phyloP scores from a whole-genome alignment of 768 basidiomycete genomes.

The Coprinellus micaceus region DNA sequence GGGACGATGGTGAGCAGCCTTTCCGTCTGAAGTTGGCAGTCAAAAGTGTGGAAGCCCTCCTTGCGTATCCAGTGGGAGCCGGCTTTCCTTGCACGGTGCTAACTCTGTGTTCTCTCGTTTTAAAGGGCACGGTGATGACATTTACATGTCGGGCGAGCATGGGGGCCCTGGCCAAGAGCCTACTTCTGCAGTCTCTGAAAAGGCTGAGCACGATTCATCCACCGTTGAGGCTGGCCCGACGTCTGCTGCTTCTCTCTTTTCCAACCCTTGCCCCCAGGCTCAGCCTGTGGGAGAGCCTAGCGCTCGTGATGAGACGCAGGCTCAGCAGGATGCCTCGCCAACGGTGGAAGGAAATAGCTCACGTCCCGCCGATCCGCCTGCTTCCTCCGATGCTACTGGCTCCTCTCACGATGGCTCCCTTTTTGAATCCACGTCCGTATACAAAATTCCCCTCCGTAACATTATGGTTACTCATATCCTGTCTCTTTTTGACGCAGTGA shows the following conservation, averaged over 20 bases:
- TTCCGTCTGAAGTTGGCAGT: slow-evolving; percentile 30
- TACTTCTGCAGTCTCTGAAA: slow-evolving; percentile 2
- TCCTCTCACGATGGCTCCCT: slow-evolving; percentile 28
- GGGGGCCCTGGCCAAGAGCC: slow-evolving; percentile 5
- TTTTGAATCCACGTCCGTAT: slow-evolving; percentile 48
- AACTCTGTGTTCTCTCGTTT: slow-evolving; percentile 36
- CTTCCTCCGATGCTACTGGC: slow-evolving; percentile 7
- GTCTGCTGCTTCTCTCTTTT: slow-evolving; percentile 18
- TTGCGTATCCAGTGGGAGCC: slow-evolving; percentile 27
- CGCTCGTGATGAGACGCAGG: background rate
- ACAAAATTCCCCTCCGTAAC: slow-evolving; percentile 36
- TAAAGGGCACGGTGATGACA: slow-evolving; percentile 44
- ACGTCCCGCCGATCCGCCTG: slow-evolving; percentile 11
- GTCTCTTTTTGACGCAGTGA: slow-evolving; percentile 35
- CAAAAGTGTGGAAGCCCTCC: slow-evolving; percentile 45
- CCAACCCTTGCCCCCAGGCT: slow-evolving; percentile 11
- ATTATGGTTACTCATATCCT: slow-evolving; percentile 34
- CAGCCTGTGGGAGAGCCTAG: background rate
- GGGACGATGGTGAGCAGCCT: slow-evolving; percentile 50
- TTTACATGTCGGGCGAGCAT: slow-evolving; percentile 16
- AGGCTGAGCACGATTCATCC: background rate
- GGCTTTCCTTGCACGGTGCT: slow-evolving; percentile 57
- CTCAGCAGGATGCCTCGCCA: background rate
- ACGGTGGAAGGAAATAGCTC: slow-evolving; percentile 10
- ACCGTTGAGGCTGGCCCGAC: background rate